These are phyloP conservation scores for Papiliotrema terrestris DNA, from an alignment of 1,284 basidiomycete genomes.

Conservation along the genomic window DNA sequence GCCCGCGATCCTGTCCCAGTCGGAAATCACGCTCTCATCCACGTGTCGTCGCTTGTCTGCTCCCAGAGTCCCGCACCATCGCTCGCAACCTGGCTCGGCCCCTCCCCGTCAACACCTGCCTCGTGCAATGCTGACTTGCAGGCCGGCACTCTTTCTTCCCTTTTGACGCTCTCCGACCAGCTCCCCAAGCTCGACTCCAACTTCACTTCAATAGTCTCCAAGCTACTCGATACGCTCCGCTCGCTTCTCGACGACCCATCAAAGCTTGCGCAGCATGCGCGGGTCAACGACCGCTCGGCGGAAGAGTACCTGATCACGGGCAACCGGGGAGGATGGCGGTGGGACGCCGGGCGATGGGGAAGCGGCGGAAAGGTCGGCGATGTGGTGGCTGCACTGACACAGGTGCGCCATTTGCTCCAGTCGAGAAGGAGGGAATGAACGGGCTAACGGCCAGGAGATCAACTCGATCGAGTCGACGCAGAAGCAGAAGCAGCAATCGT, in stretches of 20 bases:
- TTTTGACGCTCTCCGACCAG: constrained; percentile 86
- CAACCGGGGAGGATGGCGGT: constrained; percentile 58
- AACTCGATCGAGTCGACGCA: constrained; percentile 81
- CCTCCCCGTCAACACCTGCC: too few relatives aligned
- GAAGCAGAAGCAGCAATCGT: constrained; percentile 85
- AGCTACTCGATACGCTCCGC: constrained; percentile 90
- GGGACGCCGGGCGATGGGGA: constrained; percentile 86
- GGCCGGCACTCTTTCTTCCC: constrained; percentile 90
- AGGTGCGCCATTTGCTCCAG: constrained; percentile 55
- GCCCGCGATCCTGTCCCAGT: too few relatives aligned
- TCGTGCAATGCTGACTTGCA: constrained; percentile 50
- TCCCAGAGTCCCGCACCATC: too few relatives aligned
- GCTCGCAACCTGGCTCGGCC: too few relatives aligned
- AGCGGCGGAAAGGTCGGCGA: constrained; percentile 73
- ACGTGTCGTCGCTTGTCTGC: background rate
- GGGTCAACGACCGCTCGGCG: constrained; percentile 73
- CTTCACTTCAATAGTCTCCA: constrained; percentile 83
- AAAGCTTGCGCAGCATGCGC: constrained; percentile 72
- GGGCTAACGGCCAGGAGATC: constrained; percentile 64
- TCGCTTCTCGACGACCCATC: constrained; percentile 87
- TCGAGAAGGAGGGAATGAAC: background rate
- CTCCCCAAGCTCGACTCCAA: constrained; percentile 87
- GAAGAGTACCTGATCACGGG: constrained; percentile 67
- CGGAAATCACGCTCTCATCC: background rate
- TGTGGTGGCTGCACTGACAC: constrained; percentile 73